Conservation (phyloP, 805 yeast species). For the Saccharomycopsis sp. region DNA sequence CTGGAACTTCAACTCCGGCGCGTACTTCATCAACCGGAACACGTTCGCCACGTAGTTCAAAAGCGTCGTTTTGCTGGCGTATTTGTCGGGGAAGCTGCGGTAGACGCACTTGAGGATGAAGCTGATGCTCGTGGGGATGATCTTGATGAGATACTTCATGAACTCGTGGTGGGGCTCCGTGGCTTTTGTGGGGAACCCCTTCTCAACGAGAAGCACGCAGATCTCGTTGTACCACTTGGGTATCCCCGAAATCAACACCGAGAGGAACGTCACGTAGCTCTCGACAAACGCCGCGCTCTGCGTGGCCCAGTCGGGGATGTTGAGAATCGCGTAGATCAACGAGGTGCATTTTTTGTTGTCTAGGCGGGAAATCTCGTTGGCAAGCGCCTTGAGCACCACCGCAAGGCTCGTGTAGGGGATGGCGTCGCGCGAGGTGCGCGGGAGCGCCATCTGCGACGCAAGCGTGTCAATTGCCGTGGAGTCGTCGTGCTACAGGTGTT, state of each 20-base stretch:
- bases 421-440: constrained; percentile 45
- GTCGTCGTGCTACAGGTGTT: constrained; percentile 28
- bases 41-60: constrained; percentile 63
- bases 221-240: constrained; percentile 91
- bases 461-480: constrained; percentile 49
- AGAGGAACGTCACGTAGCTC: constrained; percentile 62
- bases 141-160: constrained; percentile 53
- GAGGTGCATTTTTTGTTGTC: constrained; percentile 40
- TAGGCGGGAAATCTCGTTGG: constrained; percentile 60
- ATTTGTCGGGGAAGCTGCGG: constrained; percentile 72
- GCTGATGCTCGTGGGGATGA: constrained; percentile 77
- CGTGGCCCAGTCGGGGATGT: constrained; percentile 54
- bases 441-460: constrained; percentile 51
- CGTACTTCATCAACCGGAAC: constrained; percentile 54
- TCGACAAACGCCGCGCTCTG: constrained; percentile 38
- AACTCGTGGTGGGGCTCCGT: constrained; percentile 56
- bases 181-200: constrained; percentile 28
- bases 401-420: constrained; percentile 46
- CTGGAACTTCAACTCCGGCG: constrained; percentile 64
- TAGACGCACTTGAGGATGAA: constrained; percentile 53
- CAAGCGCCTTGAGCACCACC: constrained; percentile 49
- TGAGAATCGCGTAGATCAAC: constrained; percentile 56
- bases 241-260: constrained; percentile 72
- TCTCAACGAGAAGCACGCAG: constrained; percentile 57
- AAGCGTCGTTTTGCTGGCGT: constrained; percentile 46